A percentile compares a stretch with the other conserved stretches of the same genome.
Evolutionary conservation across 306 rosid species (phyloP).

Genomic region (Leucaena leucocephala): DNA sequence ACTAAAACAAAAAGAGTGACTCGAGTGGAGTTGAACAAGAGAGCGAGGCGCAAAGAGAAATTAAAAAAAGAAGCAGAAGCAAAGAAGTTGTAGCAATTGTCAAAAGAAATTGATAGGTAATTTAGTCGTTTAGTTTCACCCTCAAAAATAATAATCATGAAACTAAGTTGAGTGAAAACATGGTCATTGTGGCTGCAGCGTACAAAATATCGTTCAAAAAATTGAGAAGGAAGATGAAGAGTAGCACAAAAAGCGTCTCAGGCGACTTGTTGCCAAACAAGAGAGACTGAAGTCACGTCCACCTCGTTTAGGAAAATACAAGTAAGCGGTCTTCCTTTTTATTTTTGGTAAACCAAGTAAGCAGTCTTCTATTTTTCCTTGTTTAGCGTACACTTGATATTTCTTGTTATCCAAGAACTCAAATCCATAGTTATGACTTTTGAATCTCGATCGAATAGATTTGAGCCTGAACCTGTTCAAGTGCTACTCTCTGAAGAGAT

Average conservation of each 20-base stretch:
- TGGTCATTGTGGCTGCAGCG: slow-evolving; percentile 47
- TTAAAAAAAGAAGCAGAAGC: slow-evolving; percentile 61
- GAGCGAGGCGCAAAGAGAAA: slow-evolving; percentile 68
- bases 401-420: background rate
- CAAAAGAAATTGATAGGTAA: slow-evolving; percentile 89
- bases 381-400: background rate
- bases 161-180: background rate
- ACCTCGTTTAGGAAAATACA: slow-evolving; percentile 87
- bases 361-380: slow-evolving; percentile 22
- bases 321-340: slow-evolving; percentile 49
- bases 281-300: slow-evolving; percentile 75
- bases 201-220: slow-evolving; percentile 69
- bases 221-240: slow-evolving; percentile 77
- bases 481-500: slow-evolving; percentile 84
- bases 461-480: slow-evolving; percentile 87
- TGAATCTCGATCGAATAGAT: slow-evolving; percentile 49
- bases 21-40: slow-evolving; percentile 71
- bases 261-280: slow-evolving; percentile 71
- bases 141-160: background rate
- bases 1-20: slow-evolving; percentile 68
- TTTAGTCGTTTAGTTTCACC: slow-evolving; percentile 5
- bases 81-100: slow-evolving; percentile 53
- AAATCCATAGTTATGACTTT: background rate
- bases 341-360: slow-evolving; percentile 51
- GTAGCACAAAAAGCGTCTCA: slow-evolving; percentile 59